These are phyloP conservation scores for Suillus discolor DNA, from an alignment of 768 basidiomycete species.

Conservation along the genomic window DNA sequence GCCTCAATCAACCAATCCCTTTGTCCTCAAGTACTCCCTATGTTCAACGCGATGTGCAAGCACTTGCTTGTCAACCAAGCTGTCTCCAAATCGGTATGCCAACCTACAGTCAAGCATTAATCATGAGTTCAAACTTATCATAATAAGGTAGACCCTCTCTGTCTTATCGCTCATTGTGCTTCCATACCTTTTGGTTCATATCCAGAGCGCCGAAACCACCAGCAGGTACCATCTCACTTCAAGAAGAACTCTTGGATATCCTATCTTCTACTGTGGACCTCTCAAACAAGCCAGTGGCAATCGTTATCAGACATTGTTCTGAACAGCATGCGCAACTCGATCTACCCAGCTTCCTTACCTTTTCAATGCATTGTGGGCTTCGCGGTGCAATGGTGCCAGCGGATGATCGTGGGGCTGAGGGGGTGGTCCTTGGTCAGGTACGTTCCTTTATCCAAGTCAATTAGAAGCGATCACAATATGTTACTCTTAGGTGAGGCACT, in stretches of 20 bases:
- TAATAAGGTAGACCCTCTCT: neutral
- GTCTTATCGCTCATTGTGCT: constrained; percentile 3
- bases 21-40: constrained; percentile 41
- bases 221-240: constrained; percentile 46
- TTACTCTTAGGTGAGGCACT: constrained; percentile 71
- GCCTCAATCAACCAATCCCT: constrained; percentile 47
- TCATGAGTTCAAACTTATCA: too few relatives aligned
- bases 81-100: constrained; percentile 55
- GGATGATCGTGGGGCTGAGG: constrained; percentile 92
- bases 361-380: constrained; percentile 87
- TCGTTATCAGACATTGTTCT: constrained; percentile 72
- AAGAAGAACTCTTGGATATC: constrained; percentile 75
- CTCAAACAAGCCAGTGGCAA: constrained; percentile 79
- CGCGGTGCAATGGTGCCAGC: constrained; percentile 78
- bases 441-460: constrained; percentile 15
- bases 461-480: constrained; percentile 10
- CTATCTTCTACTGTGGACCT: constrained; percentile 82
- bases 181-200: constrained; percentile 3
- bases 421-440: constrained; percentile 87
- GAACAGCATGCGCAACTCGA: constrained; percentile 79
- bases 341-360: constrained; percentile 75
- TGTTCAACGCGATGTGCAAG: constrained; percentile 50
- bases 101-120: constrained; percentile 37
- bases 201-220: constrained; percentile 41
- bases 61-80: constrained; percentile 50